phyloP scores from a whole-genome alignment of 129 eudicot species.

The Tagetes erecta region DNA sequence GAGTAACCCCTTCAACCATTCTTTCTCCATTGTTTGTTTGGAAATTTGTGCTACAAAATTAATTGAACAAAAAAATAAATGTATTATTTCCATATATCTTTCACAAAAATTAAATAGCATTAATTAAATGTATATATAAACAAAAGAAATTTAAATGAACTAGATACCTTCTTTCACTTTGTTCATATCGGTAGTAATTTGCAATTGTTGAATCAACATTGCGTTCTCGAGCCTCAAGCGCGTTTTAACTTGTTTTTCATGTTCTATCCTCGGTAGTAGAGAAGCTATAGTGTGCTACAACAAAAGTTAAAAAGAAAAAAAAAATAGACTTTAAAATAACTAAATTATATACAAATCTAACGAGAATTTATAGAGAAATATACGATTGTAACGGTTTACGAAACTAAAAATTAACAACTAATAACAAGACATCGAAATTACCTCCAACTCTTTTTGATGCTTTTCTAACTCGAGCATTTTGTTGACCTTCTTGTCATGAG shows the following conservation, averaged over 20 bases:
- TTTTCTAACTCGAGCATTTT: constrained; percentile 12
- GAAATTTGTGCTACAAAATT: constrained; percentile 20
- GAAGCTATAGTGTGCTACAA: constrained; percentile 16
- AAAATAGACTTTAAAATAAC: too few species aligned
- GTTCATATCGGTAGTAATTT: neutral
- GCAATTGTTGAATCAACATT: constrained; percentile 15
- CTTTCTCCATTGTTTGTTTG: constrained; percentile 10
- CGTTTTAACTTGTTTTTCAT: constrained; percentile 14
- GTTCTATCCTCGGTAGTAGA: constrained; percentile 20
- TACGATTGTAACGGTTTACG: neutral
- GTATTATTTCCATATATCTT: neutral
- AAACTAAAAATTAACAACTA: neutral
- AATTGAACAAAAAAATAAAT: constrained; percentile 5
- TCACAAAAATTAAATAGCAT: neutral
- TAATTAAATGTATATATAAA: neutral
- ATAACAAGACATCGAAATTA: neutral
- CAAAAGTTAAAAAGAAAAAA: neutral
- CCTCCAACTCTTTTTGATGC: constrained; percentile 12
- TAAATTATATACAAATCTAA: neutral
- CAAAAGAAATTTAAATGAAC: neutral
- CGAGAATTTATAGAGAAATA: neutral
- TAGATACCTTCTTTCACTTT: constrained; percentile 18
- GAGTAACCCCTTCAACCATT: constrained; percentile 2
- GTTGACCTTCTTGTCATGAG: constrained; percentile 17
- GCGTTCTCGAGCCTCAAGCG: constrained; percentile 16